phyloP scores from a whole-genome alignment of 2,329 filamentous ascomycete genomes.

The Ophiocordyceps camponoti-floridani region DNA sequence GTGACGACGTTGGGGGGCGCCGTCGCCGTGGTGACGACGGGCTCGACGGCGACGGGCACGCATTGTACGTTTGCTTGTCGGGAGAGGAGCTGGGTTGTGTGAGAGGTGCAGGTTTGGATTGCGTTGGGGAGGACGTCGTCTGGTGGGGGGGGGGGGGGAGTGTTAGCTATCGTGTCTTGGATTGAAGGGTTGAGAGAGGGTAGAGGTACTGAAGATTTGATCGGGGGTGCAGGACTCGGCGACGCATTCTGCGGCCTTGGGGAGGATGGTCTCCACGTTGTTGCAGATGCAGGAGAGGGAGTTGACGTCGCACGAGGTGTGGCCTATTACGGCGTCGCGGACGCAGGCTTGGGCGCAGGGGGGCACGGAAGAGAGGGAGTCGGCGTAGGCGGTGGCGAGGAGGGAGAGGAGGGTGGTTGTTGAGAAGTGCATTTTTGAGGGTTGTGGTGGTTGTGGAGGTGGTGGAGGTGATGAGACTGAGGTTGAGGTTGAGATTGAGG shows the following conservation, averaged over 20 bases:
- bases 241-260: slow-evolving; percentile 11
- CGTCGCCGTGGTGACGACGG: background rate
- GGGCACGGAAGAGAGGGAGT: slow-evolving; percentile 8
- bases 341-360: slow-evolving; percentile 12
- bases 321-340: slow-evolving; percentile 7
- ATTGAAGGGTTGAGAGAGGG: too few species aligned
- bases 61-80: background rate
- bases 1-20: slow-evolving; percentile 2
- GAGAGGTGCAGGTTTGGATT: slow-evolving; percentile 1
- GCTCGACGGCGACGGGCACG: background rate
- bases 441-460: slow-evolving; percentile 1
- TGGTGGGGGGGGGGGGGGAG: slow-evolving; percentile 3
- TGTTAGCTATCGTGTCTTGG: background rate
- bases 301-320: slow-evolving; percentile 8
- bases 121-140: slow-evolving; percentile 12
- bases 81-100: background rate
- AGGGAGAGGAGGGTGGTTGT: slow-evolving; percentile 6
- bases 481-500: too few species aligned
- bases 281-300: slow-evolving; percentile 11
- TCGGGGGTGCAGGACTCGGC: slow-evolving; percentile 11
- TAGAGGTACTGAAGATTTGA: slow-evolving; percentile 14
- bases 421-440: slow-evolving; percentile 8
- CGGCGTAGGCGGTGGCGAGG: slow-evolving; percentile 8
- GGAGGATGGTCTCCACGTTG: slow-evolving; percentile 9
- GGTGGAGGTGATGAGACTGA: background rate